Conservation (phyloP, 2,329 filamentous ascomycete genomes). For the Lanzia echinophila region DNA sequence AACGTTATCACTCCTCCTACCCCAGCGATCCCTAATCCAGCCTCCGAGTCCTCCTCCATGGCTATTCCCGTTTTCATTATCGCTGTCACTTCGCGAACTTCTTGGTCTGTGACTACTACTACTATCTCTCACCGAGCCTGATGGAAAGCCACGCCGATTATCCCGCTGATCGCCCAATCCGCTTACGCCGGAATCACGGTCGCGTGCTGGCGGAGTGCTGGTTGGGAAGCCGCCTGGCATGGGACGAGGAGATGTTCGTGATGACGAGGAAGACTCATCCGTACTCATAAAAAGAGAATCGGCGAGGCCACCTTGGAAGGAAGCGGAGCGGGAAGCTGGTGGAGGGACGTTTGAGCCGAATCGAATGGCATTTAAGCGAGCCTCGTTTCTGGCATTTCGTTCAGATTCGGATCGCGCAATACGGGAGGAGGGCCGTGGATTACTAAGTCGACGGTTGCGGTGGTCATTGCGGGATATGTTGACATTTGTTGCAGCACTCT, state of each 20-base stretch:
- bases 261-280: not conserved
- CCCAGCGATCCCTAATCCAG: too few species aligned
- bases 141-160: not conserved
- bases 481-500: constrained; percentile 10
- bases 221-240: constrained; percentile 17
- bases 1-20: not conserved
- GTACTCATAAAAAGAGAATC: not conserved
- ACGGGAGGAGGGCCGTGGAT: constrained; percentile 11
- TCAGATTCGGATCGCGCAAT: not conserved
- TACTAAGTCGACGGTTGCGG: constrained; percentile 16
- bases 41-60: too few species aligned
- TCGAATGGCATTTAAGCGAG: constrained; percentile 26
- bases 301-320: not conserved
- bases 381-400: constrained; percentile 21
- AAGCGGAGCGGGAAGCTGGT: constrained; percentile 14
- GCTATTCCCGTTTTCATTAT: too few species aligned
- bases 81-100: too few species aligned
- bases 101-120: too few species aligned
- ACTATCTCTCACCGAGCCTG: too few species aligned
- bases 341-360: constrained; percentile 14
- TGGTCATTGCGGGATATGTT: constrained; percentile 13
- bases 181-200: constrained; percentile 18
- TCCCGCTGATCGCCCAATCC: constrained; percentile 1
- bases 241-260: not conserved
- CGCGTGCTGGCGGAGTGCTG: constrained; percentile 9